Percentiles rank a stretch among this genome's conserved stretches.
Evolutionary conservation across 495 filamentous ascomycete species (phyloP).

Genomic region (Apiosordaria backusii): DNA sequence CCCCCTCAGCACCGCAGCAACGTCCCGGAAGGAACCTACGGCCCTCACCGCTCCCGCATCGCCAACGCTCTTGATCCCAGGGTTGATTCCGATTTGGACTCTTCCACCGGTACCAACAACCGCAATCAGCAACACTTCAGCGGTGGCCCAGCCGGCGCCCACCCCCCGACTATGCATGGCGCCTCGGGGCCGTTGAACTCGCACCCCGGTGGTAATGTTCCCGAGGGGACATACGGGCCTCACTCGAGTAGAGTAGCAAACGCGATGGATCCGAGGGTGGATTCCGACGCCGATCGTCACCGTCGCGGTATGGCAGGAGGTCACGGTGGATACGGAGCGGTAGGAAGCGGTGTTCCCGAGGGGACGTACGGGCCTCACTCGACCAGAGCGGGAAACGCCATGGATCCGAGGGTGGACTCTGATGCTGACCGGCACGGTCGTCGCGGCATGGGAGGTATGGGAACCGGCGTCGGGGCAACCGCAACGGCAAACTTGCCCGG

Average conservation of each 20-base stretch:
- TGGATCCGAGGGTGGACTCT: background rate
- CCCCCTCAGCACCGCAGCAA: slow-evolving; percentile 13
- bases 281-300: slow-evolving; percentile 21
- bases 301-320: background rate
- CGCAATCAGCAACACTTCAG: background rate
- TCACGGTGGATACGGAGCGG: background rate
- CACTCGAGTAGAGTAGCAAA: slow-evolving; percentile 37
- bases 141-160: background rate
- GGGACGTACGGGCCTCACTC: background rate
- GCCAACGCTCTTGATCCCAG: slow-evolving; percentile 49
- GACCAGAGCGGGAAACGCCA: background rate
- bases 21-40: slow-evolving; percentile 39
- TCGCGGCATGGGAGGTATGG: background rate
- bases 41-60: slow-evolving; percentile 32
- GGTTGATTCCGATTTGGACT: slow-evolving; percentile 46
- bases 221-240: slow-evolving; percentile 41
- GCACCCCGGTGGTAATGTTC: slow-evolving; percentile 17
- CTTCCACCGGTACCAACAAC: slow-evolving; percentile 5
- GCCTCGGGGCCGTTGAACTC: background rate
- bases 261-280: slow-evolving; percentile 44
- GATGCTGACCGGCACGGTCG: background rate
- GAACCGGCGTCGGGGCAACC: background rate
- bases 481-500: slow-evolving; percentile 20
- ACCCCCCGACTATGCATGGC: slow-evolving; percentile 4
- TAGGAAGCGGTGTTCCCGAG: background rate